These are phyloP conservation scores for Trametes pubescens DNA, from an alignment of 1,284 basidiomycete species.

Conservation along the genomic window DNA sequence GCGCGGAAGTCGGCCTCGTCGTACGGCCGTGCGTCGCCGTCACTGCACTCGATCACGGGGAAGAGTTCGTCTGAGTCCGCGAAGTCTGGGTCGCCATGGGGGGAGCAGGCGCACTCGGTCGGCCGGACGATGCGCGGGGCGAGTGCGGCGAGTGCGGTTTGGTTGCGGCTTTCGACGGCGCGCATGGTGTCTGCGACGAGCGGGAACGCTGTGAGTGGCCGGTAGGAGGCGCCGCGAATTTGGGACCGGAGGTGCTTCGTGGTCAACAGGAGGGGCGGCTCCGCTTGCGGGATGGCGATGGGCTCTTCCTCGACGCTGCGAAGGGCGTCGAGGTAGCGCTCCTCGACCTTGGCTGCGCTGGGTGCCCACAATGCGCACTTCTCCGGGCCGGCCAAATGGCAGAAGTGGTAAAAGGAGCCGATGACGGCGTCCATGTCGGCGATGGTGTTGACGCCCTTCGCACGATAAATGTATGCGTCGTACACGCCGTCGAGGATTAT, in stretches of 20 bases:
- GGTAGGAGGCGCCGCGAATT: constrained; percentile 48
- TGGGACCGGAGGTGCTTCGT: constrained; percentile 29
- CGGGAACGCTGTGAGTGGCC: constrained; percentile 44
- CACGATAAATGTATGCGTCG: constrained; percentile 39
- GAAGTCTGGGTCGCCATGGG: constrained; percentile 19
- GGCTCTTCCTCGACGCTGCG: constrained; percentile 43
- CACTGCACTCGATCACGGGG: constrained; percentile 49
- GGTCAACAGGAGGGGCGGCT: constrained; percentile 25
- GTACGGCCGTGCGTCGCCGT: constrained; percentile 46
- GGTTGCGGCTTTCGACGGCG: constrained; percentile 48
- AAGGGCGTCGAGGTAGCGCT: constrained; percentile 38
- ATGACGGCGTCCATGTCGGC: constrained; percentile 40
- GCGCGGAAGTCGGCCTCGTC: constrained; percentile 8
- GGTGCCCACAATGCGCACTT: constrained; percentile 49
- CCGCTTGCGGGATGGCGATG: constrained; percentile 34
- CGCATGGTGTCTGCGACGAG: constrained; percentile 48
- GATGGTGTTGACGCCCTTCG: constrained; percentile 33
- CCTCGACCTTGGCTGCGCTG: constrained; percentile 33
- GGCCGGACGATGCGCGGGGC: constrained; percentile 27
- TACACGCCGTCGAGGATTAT: constrained; percentile 44
- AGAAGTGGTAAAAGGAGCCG: constrained; percentile 47
- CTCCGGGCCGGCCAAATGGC: constrained; percentile 47
- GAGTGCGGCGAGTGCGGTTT: constrained; percentile 40
- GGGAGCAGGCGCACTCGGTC: constrained; percentile 40
- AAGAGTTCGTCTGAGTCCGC: constrained; percentile 39